phyloP scores from a whole-genome alignment of 2,329 filamentous ascomycete genomes.

The Botrytis porri region DNA sequence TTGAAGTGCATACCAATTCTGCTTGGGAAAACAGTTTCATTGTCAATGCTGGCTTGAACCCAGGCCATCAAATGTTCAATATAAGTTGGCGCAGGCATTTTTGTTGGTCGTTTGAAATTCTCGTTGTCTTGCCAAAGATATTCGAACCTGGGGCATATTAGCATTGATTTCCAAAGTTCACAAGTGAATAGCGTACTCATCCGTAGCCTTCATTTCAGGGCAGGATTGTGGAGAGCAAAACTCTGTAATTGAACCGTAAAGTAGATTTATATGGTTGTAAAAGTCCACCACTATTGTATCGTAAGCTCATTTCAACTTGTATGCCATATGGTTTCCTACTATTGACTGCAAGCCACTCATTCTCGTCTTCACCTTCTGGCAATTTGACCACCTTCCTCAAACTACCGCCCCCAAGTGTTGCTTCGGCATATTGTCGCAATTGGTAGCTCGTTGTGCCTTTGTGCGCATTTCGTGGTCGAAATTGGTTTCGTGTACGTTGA shows the following conservation, averaged over 20 bases:
- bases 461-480: slow-evolving; percentile 79
- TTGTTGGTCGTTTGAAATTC: slow-evolving; percentile 91
- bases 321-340: slow-evolving; percentile 51
- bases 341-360: slow-evolving; percentile 98
- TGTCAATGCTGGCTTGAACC: slow-evolving; percentile 94
- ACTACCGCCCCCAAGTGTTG: slow-evolving; percentile 90
- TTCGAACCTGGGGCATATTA: slow-evolving; percentile 67
- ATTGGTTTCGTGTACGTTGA: slow-evolving; percentile 83
- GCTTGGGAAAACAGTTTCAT: slow-evolving; percentile 91
- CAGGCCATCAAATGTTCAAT: slow-evolving; percentile 97
- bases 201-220: slow-evolving; percentile 99
- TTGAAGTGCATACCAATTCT: slow-evolving; percentile 63
- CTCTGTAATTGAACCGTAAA: slow-evolving; percentile 98
- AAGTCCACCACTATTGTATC: slow-evolving; percentile 85
- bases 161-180: slow-evolving; percentile 9
- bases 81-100: slow-evolving; percentile 96
- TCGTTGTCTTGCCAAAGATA: slow-evolving; percentile 98
- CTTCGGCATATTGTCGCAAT: slow-evolving; percentile 95
- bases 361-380: slow-evolving; percentile 94
- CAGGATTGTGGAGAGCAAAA: slow-evolving; percentile 97
- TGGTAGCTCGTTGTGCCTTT: slow-evolving; percentile 92
- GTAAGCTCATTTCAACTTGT: slow-evolving; percentile 33
- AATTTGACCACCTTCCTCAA: slow-evolving; percentile 94
- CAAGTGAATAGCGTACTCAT: slow-evolving; percentile 64
- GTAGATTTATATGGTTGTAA: slow-evolving; percentile 99